Evolutionary conservation across 176 grass and related monocot genomes (phyloP).

Genomic region (Tillandsia leiboldiana): DNA sequence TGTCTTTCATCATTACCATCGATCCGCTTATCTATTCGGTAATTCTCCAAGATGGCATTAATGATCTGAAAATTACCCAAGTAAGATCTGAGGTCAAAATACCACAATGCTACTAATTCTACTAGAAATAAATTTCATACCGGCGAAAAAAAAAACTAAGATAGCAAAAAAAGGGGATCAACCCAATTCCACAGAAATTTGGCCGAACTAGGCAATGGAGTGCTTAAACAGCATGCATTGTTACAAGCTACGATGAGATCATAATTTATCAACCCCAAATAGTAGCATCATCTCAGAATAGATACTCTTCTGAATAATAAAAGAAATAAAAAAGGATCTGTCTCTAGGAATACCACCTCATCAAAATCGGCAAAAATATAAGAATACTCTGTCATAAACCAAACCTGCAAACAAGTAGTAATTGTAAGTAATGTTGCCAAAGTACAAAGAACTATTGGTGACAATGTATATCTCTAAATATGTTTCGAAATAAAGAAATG

Average conservation of each 20-base stretch:
- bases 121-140: background rate
- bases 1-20: constrained; percentile 43
- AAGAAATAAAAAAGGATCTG: background rate
- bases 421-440: constrained; percentile 6
- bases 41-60: constrained; percentile 71
- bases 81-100: constrained; percentile 17
- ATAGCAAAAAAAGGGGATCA: no score
- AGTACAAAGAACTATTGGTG: constrained; percentile 10
- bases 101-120: background rate
- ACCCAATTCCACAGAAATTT: background rate
- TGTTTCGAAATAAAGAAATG: background rate
- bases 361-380: constrained; percentile 75
- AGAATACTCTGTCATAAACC: constrained; percentile 82
- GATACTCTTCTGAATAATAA: background rate
- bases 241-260: background rate
- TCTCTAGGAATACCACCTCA: constrained; percentile 35
- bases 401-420: constrained; percentile 47
- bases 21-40: constrained; percentile 36
- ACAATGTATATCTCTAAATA: background rate
- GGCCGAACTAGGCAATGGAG: background rate
- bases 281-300: background rate
- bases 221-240: background rate
- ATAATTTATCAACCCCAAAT: background rate
- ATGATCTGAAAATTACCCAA: constrained; percentile 63
- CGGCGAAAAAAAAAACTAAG: background rate